These are phyloP conservation scores for Thalassiosira delicatula DNA, from an alignment of 352 stramenopile genomes.

Conservation along the genomic window DNA sequence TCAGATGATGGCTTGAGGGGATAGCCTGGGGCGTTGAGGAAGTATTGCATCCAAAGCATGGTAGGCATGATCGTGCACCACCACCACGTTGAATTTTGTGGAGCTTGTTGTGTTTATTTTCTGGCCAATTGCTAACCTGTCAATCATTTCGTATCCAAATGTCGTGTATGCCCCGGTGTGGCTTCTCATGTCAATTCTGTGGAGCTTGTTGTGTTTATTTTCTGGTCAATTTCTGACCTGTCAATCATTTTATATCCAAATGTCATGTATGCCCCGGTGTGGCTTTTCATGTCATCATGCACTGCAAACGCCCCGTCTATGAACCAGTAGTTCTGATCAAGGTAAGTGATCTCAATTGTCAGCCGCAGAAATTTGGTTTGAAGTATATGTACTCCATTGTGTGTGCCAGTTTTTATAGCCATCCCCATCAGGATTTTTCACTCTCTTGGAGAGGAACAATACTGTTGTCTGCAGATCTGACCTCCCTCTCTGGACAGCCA, in stretches of 20 bases:
- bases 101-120: neutral
- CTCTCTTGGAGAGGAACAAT: neutral
- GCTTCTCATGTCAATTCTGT: too few species aligned
- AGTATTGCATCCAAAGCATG: neutral
- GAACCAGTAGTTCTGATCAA: neutral
- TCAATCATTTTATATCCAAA: neutral
- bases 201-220: too few species aligned
- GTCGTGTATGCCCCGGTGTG: too few species aligned
- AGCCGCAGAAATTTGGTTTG: neutral
- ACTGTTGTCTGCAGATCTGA: neutral
- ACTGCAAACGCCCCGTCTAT: too few species aligned
- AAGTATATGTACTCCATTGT: neutral
- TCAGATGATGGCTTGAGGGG: too few species aligned
- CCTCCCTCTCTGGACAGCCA: neutral
- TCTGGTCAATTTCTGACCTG: too few species aligned
- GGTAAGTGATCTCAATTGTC: neutral
- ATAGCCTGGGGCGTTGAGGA: neutral
- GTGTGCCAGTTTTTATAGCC: neutral
- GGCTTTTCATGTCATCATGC: too few species aligned
- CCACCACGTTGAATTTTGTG: neutral
- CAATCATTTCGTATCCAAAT: too few species aligned
- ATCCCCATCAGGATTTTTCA: neutral
- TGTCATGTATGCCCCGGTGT: neutral
- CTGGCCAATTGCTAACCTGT: neutral
- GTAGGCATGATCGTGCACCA: neutral